phyloP scores from a whole-genome alignment of 2,329 filamentous ascomycete species.

The Aspergillus hiratsukae region DNA sequence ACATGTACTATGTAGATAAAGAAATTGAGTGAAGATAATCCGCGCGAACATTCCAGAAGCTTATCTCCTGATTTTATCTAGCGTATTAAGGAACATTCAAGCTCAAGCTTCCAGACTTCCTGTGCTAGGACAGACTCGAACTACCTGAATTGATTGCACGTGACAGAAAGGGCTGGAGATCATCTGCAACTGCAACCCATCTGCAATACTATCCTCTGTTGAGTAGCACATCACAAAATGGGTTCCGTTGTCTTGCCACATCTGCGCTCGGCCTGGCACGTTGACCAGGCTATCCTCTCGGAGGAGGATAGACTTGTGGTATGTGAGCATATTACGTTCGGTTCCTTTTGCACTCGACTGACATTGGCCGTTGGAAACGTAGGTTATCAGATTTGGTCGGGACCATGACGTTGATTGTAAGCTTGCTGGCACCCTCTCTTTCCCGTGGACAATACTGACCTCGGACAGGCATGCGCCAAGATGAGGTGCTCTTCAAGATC shows the following conservation, averaged over 20 bases:
- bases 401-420: slow-evolving; percentile 72
- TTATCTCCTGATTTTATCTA: background rate
- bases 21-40: background rate
- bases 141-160: background rate
- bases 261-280: slow-evolving; percentile 90
- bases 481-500: slow-evolving; percentile 93
- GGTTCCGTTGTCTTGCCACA: slow-evolving; percentile 91
- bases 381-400: slow-evolving; percentile 89
- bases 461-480: slow-evolving; percentile 61
- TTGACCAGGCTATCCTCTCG: slow-evolving; percentile 88
- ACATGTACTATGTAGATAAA: background rate
- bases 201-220: background rate
- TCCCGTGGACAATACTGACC: slow-evolving; percentile 16
- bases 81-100: background rate
- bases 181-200: background rate
- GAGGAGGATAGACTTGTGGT: slow-evolving; percentile 77
- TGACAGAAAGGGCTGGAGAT: background rate
- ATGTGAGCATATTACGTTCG: background rate
- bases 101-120: background rate
- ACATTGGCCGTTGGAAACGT: background rate
- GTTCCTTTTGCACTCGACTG: background rate
- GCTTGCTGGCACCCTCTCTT: slow-evolving; percentile 3
- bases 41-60: background rate
- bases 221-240: slow-evolving; percentile 40
- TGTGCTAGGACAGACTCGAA: too few relatives aligned